Evolutionary conservation across 208 protist species (phyloP), one percentile per base, ranked within the genome.

Genomic region (Acanthamoeba lenticulata): DNA sequence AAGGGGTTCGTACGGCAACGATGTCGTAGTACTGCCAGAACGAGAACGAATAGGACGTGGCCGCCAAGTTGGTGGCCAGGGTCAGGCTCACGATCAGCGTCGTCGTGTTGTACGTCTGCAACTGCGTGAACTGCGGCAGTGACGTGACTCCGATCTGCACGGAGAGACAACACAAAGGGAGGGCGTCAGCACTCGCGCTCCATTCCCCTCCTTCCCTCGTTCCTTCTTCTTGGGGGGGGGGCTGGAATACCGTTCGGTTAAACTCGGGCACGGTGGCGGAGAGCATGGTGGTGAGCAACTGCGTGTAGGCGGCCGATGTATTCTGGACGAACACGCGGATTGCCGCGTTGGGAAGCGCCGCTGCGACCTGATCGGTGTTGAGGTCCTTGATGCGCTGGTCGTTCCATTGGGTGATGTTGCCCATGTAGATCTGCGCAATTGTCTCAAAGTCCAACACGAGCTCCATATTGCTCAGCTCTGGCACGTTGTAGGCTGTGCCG

Each of bases 11-110:
- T 85, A 85, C 74, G 27, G 74, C 17, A 6, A 85, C 7, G 27
- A 85, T 55, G 24, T 85, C 74, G n/a, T 45, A 45, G 74, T 85
- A 85, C 38, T 85, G 74, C 74, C 74, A 85, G 74, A 85, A 85
- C 4, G 36, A 36, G 74, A 85, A 85, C 42, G 74, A 85, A 42
- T 85, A 85, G 2, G 74, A 74, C 13, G 65, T 42, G 29, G 34
- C 13, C 27, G 38, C 74, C 74, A 7, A 85, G 52, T 60, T 60
- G 52, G 52, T 29, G 38, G 2, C 42, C 13, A 17, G n/a, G 0
- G 74, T 55, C 13, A 29, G 13, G 74, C n/a, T 85, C 21, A 55
- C 27, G 74, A 38, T 45, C 13, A 85, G 21, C 21, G 21, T 55
- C 13, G 74, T 38, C 74, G 27, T 45, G 74, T 85, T 85, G 42